Percentiles rank a stretch among this genome's conserved stretches.
Evolutionary conservation across 2,329 filamentous ascomycete genomes (phyloP).

Genomic region (Bipolaris sorokiniana): DNA sequence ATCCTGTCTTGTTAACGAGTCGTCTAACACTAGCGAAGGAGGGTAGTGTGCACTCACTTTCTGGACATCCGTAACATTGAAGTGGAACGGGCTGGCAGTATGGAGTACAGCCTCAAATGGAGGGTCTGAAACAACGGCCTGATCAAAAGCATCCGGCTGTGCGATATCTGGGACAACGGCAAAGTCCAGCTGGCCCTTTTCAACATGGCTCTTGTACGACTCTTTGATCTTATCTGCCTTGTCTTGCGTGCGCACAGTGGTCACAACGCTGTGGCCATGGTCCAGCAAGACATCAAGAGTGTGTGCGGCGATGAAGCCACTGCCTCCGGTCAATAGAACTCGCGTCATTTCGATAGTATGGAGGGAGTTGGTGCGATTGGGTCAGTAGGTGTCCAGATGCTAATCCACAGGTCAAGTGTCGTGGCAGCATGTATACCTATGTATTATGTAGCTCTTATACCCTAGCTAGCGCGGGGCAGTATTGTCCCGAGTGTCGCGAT

Average conservation of each 20-base stretch:
- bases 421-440: conserved; percentile 18
- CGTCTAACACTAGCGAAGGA: accelerated
- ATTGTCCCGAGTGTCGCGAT: conserved; percentile 17
- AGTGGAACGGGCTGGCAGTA: conserved; percentile 67
- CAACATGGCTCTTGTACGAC: conserved; percentile 56
- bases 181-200: conserved; percentile 66
- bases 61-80: conserved; percentile 74
- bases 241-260: conserved; percentile 66
- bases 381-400: not conserved
- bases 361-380: not conserved
- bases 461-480: conserved; percentile 24
- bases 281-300: conserved; percentile 65
- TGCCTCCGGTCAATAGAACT: conserved; percentile 58
- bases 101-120: conserved; percentile 71
- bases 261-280: conserved; percentile 65
- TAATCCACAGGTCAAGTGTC: not conserved
- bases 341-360: conserved; percentile 41
- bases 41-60: conserved; percentile 50
- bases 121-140: conserved; percentile 65
- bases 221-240: conserved; percentile 67
- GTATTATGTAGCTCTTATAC: conserved; percentile 15
- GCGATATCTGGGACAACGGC: conserved; percentile 76
- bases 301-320: conserved; percentile 70
- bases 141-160: conserved; percentile 68
- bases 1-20: conserved; percentile 39